Percentiles rank a stretch among this genome's conserved stretches.
Conservation (phyloP, 768 basidiomycete genomes). For the Rhodosporidiobolus odoratus region DNA sequence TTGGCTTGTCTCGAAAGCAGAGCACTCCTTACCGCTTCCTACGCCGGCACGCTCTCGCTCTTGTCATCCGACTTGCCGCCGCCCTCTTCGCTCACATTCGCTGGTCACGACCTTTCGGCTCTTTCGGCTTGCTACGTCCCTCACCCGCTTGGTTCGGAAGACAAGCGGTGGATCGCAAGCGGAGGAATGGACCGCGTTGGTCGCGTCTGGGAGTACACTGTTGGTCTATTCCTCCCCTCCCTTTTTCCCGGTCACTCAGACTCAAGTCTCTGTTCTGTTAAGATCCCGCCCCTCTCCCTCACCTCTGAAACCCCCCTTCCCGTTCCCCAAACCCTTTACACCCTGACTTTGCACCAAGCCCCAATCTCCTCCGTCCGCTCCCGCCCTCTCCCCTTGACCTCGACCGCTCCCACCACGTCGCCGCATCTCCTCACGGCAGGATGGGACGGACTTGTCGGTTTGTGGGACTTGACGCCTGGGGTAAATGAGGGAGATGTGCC, state of each 20-base stretch:
- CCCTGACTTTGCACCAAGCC: slow-evolving; percentile 74
- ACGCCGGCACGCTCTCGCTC: slow-evolving; percentile 68
- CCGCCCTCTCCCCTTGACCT: slow-evolving; percentile 4
- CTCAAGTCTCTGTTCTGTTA: not conserved
- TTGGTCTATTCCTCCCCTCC: not conserved
- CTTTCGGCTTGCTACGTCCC: slow-evolving; percentile 62
- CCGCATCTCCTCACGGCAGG: slow-evolving; percentile 69
- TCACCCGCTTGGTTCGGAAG: not conserved
- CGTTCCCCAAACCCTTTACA: slow-evolving; percentile 55
- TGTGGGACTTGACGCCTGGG: slow-evolving; percentile 76
- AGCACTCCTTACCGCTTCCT: slow-evolving; percentile 61
- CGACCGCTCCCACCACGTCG: slow-evolving; percentile 48
- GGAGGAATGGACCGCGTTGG: slow-evolving; percentile 63
- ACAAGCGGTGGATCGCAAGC: slow-evolving; percentile 37
- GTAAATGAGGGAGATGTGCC: slow-evolving; percentile 51
- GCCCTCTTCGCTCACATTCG: slow-evolving; percentile 53
- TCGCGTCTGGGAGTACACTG: slow-evolving; percentile 39
- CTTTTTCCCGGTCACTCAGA: too few species aligned
- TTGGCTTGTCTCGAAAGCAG: slow-evolving; percentile 6
- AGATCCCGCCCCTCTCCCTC: slow-evolving; percentile 40
- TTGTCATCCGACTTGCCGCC: slow-evolving; percentile 62
- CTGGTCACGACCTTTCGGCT: slow-evolving; percentile 61
- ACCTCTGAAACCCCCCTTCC: slow-evolving; percentile 45
- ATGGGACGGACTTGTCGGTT: slow-evolving; percentile 79
- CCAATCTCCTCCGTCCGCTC: slow-evolving; percentile 68